Base-by-base conservation (phyloP, 2,329 filamentous ascomycete genomes). In the Monilinia aucupariae region DNA sequence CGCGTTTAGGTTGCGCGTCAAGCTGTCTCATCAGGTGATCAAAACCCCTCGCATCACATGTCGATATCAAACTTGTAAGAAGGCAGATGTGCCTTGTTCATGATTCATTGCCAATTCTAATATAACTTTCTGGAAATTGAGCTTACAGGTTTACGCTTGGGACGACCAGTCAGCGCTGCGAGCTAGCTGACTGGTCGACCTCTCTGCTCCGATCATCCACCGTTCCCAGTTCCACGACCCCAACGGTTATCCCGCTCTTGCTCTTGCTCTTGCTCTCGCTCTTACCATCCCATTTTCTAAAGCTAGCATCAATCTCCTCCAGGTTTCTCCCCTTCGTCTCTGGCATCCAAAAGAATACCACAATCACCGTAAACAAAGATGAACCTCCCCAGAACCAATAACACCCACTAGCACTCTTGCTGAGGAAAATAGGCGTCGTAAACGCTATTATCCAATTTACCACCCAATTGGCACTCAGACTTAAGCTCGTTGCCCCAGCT, bases 401-500 rank as follows among this genome's bases (percentile, higher is more conserved):
- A 10, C 69, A 67, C 0, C 69, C 71, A 53, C 61, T 71, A 2
- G 64, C 59, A 20, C 65, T 69, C 30, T 65, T 64, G 1, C 66
- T 65, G 17, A 75, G 54, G 63, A 73, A 69, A 13, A 75, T 68
- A 30, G 72, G 69, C 0, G 74, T 75, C 13, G 71, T 75, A 53
- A 75, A 71, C 10, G 74, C 74, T 30, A 76, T 68, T 25, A 72
- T 66, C 65, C 65, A 71, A 47, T 71, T 70, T 4, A 68, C 64
- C 51, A 75, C 71, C 71, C 78, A 81, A 58, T 79, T 80, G 25
- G 75, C 74, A 5, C 77, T 76, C 67, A 81, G 77, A 0, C 80
- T 81, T 5, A 85, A 67, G 61, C 78, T 80, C 15, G 79, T 83
- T 4, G 82, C 83, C 0, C 79, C 78, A 0, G 82, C 83, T 6